Evolutionary conservation across 305 asterid species (phyloP).

Genomic region (Fraxinus velutina): DNA sequence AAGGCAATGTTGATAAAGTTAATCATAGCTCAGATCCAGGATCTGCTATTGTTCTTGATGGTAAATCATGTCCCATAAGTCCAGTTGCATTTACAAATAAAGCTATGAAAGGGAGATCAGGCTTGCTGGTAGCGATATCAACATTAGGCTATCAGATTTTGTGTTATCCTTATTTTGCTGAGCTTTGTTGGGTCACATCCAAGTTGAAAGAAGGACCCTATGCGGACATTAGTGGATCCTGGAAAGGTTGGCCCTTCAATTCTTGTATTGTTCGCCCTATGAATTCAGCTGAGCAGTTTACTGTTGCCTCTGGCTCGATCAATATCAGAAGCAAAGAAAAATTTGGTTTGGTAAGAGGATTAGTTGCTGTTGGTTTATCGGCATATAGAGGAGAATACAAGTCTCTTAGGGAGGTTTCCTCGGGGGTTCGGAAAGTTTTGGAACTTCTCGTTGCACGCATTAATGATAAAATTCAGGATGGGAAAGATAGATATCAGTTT

Average conservation of each 20-base stretch:
- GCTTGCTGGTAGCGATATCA: constrained; percentile 70
- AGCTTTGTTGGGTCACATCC: constrained; percentile 96
- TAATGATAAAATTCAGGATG: constrained; percentile 69
- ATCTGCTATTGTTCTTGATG: constrained; percentile 24
- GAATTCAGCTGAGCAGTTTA: constrained; percentile 37
- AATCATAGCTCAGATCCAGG: constrained; percentile 22
- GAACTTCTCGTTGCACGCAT: constrained; percentile 60
- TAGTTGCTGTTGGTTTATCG: constrained; percentile 83
- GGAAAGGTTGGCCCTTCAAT: constrained; percentile 97
- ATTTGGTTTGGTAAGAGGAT: constrained; percentile 65
- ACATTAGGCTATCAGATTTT: constrained; percentile 84
- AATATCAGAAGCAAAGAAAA: constrained; percentile 46
- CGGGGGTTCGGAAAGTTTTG: constrained; percentile 70
- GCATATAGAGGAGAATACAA: constrained; percentile 79
- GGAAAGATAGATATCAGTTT: constrained; percentile 67
- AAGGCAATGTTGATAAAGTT: constrained; percentile 32
- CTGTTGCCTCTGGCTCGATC: constrained; percentile 41
- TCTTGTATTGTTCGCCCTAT: constrained; percentile 77
- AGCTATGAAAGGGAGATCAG: constrained; percentile 62
- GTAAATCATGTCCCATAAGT: constrained; percentile 36
- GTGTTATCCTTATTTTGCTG: constrained; percentile 92
- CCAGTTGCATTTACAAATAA: constrained; percentile 42
- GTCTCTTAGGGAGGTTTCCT: constrained; percentile 63
- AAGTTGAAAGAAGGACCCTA: constrained; percentile 87
- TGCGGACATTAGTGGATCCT: constrained; percentile 64